Evolutionary conservation across 2,329 filamentous ascomycete species (phyloP).

Genomic region (Fusarium protoensiforme): DNA sequence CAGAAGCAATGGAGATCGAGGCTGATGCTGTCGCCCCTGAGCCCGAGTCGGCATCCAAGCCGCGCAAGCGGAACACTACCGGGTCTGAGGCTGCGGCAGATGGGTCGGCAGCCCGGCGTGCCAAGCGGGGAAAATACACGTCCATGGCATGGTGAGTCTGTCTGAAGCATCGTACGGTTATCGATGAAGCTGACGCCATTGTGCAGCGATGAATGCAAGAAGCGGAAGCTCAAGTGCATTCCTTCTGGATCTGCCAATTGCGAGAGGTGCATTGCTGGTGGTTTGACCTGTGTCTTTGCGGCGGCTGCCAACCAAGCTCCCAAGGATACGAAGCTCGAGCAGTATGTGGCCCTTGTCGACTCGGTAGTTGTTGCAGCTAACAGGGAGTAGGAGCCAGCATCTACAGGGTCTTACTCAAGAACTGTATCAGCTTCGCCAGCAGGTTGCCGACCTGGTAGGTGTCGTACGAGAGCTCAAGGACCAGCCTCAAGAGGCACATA

Average conservation of each 20-base stretch:
- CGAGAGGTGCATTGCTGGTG: conserved; percentile 45
- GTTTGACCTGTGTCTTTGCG: conserved; percentile 42
- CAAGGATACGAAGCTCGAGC: conserved; percentile 37
- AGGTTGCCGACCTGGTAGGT: conserved; percentile 44
- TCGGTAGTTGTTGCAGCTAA: not conserved
- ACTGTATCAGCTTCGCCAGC: conserved; percentile 43
- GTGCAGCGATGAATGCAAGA: conserved; percentile 52
- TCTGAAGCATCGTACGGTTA: not conserved
- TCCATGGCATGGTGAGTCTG: conserved; percentile 50
- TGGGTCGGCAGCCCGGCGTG: conserved; percentile 7
- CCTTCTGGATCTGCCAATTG: conserved; percentile 41
- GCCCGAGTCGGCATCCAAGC: not conserved
- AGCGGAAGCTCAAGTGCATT: conserved; percentile 54
- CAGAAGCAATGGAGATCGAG: not conserved
- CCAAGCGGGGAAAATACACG: conserved; percentile 52
- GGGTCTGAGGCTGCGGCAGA: not conserved
- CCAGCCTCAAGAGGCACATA: conserved; percentile 14
- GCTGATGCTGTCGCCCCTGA: not conserved
- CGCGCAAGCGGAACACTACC: conserved; percentile 28
- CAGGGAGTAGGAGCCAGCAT: not conserved
- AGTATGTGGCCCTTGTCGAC: conserved; percentile 13
- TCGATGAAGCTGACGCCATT: conserved; percentile 9
- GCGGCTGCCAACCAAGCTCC: conserved; percentile 18
- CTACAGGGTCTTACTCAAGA: conserved; percentile 43
- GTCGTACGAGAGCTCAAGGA: conserved; percentile 42